Conservation (phyloP, 345 rosid genomes). For the Sisymbrium altissimum region DNA sequence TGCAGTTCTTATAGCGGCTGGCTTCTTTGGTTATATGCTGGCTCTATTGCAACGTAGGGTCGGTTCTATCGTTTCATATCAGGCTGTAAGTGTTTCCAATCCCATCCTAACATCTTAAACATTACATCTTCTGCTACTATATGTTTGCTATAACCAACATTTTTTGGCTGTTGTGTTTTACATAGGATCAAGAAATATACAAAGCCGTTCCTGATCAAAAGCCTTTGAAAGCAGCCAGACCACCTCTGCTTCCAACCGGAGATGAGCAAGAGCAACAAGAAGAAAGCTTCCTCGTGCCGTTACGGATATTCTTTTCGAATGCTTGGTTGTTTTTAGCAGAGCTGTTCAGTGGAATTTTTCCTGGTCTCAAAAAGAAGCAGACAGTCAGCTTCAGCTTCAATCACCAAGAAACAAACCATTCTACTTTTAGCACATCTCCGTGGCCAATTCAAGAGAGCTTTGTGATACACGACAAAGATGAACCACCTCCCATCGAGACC, state of each 20-base stretch:
- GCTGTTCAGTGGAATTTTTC: conserved; percentile 65
- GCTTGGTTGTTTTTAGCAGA: conserved; percentile 55
- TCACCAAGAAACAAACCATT: conserved; percentile 40
- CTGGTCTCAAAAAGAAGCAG: conserved; percentile 50
- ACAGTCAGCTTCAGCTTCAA: conserved; percentile 50
- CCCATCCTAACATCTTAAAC: not conserved
- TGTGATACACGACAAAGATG: conserved; percentile 59
- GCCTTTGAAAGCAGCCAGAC: conserved; percentile 58
- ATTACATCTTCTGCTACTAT: not conserved
- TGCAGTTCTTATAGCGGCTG: conserved; percentile 86
- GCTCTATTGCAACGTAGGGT: conserved; percentile 83
- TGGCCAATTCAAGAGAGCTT: conserved; percentile 95
- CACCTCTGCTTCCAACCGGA: conserved; percentile 67
- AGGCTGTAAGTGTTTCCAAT: conserved; percentile 45
- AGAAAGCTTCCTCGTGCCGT: conserved; percentile 68
- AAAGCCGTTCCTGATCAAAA: conserved; percentile 40
- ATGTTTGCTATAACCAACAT: not conserved
- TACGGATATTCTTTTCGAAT: conserved; percentile 51
- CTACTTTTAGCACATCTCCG: conserved; percentile 38
- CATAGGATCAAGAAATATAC: conserved; percentile 46
- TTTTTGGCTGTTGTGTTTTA: conserved; percentile 5
- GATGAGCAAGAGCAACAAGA: conserved; percentile 73
- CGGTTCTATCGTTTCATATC: conserved; percentile 56
- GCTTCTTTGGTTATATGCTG: conserved; percentile 90
- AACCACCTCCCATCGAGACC: conserved; percentile 76